A percentile compares a stretch with the other conserved stretches of the same genome.
Evolutionary conservation across 1,139 yeast species (phyloP).

Genomic region (Diutina ranongensis): DNA sequence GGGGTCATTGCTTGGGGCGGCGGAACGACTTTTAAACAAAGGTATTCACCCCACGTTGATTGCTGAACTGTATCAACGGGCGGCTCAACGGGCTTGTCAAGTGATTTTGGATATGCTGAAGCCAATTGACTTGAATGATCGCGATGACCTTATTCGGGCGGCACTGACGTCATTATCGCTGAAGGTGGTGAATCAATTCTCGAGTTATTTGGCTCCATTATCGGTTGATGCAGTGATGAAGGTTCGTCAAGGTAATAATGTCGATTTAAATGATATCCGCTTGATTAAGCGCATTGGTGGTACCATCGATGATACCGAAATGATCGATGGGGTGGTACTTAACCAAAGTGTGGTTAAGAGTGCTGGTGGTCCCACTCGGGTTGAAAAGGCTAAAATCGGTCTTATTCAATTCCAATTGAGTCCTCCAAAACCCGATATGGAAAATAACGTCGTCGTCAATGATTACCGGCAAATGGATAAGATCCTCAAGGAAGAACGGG

Average conservation of each 20-base stretch:
- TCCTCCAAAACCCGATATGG: conserved; percentile 99
- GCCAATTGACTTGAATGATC: conserved; percentile 61
- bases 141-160: conserved; percentile 77
- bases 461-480: conserved; percentile 99
- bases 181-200: conserved; percentile 89
- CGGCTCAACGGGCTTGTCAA: conserved; percentile 81
- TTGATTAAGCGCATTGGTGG: conserved; percentile 93
- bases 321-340: conserved; percentile 86
- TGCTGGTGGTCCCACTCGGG: conserved; percentile 94
- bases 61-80: conserved; percentile 90
- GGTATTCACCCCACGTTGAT: conserved; percentile 95
- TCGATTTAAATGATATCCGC: conserved; percentile 80
- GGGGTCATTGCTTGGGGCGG: conserved; percentile 90
- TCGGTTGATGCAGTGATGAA: conserved; percentile 89
- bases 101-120: conserved; percentile 77
- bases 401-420: conserved; percentile 91
- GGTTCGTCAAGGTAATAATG: conserved; percentile 56
- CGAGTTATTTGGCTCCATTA: conserved; percentile 77
- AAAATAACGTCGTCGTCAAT: conserved; percentile 90
- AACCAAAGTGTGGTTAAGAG: conserved; percentile 81
- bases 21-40: conserved; percentile 76
- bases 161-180: conserved; percentile 91
- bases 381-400: conserved; percentile 90
- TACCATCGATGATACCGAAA: conserved; percentile 91
- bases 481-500: conserved; percentile 93